Base-by-base conservation (phyloP, 805 yeast genomes). In the Candida caryicola region DNA sequence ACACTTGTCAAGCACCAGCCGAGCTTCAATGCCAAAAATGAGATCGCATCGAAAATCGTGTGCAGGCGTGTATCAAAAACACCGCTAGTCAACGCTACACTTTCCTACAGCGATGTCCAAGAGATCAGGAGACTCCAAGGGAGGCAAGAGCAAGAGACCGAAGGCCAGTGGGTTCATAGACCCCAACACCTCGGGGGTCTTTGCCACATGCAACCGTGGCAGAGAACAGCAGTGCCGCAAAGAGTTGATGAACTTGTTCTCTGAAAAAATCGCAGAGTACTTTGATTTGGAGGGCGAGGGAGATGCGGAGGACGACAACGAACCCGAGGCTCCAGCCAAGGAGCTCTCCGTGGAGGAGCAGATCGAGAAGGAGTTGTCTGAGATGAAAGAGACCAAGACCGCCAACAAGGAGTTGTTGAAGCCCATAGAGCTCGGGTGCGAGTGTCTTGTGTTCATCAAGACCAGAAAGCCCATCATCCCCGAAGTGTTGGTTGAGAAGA, bases 171-270 rank as follows among this genome's bases (percentile, higher is more conserved):
- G 77, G 6, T 66, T 77, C 37, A 60, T 90, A 14, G 96, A 90
- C 52, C 95, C 96, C 0, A 83, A 83, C 28, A 85, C 93, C 38
- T 66, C 82, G 27, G 99, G 99, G 0, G 72, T 93, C 0, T 93
- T 85, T 60, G 95, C 89, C 9, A 85, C 98, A 0, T 91, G 97
- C 60, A 77, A 79, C 34, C 73, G 96, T 50, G 83, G 84, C 27
- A 79, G 82, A 42, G 99, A 93, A 58, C 73, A 73, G 37, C 79
- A 75, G 37, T 87, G 95, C 43, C 74, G 82, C n/a, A 79, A 78
- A 45, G 97, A 89, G 57, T 63, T 89, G 49, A 69, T 76, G 44
- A 59, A 67, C 40, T 55, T 87, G 7, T 72, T 89, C 29, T 62
- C 52, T 4, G 71, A 66, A 35, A 64, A 66, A 40, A 56, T 62